phyloP scores from a whole-genome alignment of 2,329 filamentous ascomycete species.

The Acarospora socialis region DNA sequence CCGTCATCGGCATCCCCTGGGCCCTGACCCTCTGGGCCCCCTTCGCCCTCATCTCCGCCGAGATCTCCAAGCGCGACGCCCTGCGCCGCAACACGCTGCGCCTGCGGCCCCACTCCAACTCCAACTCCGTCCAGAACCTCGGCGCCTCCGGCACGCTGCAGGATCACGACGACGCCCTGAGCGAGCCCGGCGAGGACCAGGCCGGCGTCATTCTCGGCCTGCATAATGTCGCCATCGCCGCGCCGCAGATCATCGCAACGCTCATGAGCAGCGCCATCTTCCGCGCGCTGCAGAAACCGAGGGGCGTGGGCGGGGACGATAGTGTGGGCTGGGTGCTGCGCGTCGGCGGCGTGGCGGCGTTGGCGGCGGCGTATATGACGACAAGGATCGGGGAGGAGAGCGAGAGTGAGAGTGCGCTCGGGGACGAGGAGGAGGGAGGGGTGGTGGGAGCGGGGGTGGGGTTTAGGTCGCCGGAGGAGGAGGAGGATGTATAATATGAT shows the following conservation, averaged over 20 bases:
- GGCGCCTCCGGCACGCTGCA: conserved; percentile 15
- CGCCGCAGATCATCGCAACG: conserved; percentile 83
- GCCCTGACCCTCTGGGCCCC: conserved; percentile 88
- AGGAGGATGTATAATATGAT: too few species aligned
- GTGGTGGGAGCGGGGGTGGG: too few species aligned
- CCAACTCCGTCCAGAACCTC: conserved; percentile 22
- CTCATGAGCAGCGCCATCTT: conserved; percentile 75
- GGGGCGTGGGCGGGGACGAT: conserved; percentile 69
- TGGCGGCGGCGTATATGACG: conserved; percentile 63
- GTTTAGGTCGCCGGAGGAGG: too few species aligned
- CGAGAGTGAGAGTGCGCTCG: neutral
- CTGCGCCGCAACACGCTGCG: conserved; percentile 39
- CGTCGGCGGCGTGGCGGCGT: conserved; percentile 64
- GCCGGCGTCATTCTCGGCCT: conserved; percentile 86
- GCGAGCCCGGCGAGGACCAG: conserved; percentile 44
- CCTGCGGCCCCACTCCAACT: conserved; percentile 23
- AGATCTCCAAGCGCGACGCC: conserved; percentile 72
- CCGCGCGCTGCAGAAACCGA: conserved; percentile 69
- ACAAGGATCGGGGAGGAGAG: conserved; percentile 48
- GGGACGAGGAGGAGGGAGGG: neutral
- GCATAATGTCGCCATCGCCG: conserved; percentile 87
- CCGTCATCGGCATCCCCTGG: conserved; percentile 79
- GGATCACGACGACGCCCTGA: conserved; percentile 17
- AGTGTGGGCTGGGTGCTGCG: conserved; percentile 79
- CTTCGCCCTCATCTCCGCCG: conserved; percentile 85